A percentile compares a stretch with the other conserved stretches of the same genome.
These are phyloP conservation scores for Aspergillus tanneri DNA, from an alignment of 2,329 filamentous ascomycete genomes.

Conservation along the genomic window DNA sequence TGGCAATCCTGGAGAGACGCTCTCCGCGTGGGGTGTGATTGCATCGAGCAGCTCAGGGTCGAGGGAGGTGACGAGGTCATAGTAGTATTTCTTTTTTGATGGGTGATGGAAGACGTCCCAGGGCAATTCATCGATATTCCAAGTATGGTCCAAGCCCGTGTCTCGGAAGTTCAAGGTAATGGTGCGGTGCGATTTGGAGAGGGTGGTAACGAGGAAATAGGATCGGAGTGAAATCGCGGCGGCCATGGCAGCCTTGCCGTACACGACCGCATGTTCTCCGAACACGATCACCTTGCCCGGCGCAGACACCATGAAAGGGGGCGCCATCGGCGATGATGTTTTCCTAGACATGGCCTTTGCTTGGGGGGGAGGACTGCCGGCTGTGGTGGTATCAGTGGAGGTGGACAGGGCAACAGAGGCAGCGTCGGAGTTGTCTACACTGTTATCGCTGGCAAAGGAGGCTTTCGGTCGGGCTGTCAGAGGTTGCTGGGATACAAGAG, in stretches of 20 bases:
- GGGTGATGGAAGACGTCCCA: slow-evolving; percentile 80
- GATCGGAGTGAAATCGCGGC: slow-evolving; percentile 93
- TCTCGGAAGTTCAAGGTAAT: slow-evolving; percentile 88
- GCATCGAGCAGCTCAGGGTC: slow-evolving; percentile 79
- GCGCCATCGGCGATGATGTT: slow-evolving; percentile 63
- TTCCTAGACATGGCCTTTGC: slow-evolving; percentile 35
- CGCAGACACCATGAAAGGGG: slow-evolving; percentile 95
- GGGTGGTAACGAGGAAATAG: slow-evolving; percentile 90
- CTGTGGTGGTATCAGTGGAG: slow-evolving; percentile 29
- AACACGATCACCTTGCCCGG: slow-evolving; percentile 98
- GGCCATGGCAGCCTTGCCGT: slow-evolving; percentile 94
- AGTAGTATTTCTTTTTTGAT: slow-evolving; percentile 91
- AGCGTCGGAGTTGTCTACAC: slow-evolving; percentile 31
- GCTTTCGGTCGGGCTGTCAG: slow-evolving; percentile 21
- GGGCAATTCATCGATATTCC: slow-evolving; percentile 89
- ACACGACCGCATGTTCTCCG: slow-evolving; percentile 96
- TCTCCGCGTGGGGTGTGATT: slow-evolving; percentile 73
- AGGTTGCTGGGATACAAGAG: slow-evolving; percentile 24
- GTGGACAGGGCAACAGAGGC: slow-evolving; percentile 21
- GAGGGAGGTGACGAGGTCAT: slow-evolving; percentile 79
- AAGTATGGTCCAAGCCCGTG: slow-evolving; percentile 83
- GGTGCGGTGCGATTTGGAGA: slow-evolving; percentile 87
- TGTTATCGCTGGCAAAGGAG: slow-evolving; percentile 23
- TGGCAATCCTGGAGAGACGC: slow-evolving; percentile 65
- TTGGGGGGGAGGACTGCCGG: slow-evolving; percentile 18